Base-by-base conservation (phyloP, 2,329 filamentous ascomycete genomes). In the Ophiostoma fasciatum region DNA sequence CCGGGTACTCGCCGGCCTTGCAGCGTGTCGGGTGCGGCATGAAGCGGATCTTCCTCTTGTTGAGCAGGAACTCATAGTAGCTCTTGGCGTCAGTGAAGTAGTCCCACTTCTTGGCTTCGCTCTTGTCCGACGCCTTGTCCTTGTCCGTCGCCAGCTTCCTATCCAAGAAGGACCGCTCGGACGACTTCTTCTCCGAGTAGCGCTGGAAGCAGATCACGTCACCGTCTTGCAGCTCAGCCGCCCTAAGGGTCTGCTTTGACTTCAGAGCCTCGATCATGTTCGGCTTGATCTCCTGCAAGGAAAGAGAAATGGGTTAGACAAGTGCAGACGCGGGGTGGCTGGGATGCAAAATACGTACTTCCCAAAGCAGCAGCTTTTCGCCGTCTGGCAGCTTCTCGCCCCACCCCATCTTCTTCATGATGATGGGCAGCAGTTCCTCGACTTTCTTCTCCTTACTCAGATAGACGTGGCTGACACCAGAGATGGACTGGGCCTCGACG, bases 211-310 rank as follows among this genome's bases (percentile, higher is more conserved):
- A 94, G 38, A 98, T 75, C 46, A 98, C 93, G 51, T 98, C 90
- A 33, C 90, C 90, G 49, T 98, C 88, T 53, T 96, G 88, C 18
- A 98, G 80, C 55, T 98, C 92, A 2, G 90, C 90, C 41, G 82
- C 77, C 46, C 85, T 82, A 41, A 98, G 68, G 0, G 85, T 84
- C 51, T 84, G 76, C 60, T 94, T 96, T 0, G 78, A 71, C 59
- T 94, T 96, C 64, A 98, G 79, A 7, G 73, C 69, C 52, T 98
- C 92, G 46, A 98, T 94, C 87, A 96, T 96, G 41, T 76, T 82
- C 35, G 87, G 85, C 59, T 96, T 98, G 59, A 98, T 96, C 62
- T 98, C 90, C 68, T 73, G 40, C 11, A 25, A 21, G 18, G 17
- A 9, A 19, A 3, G 18, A 9, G 21, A 14, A 9, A 31, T n/a